phyloP scores from a whole-genome alignment of 2,329 filamentous ascomycete species.

The Sarocladium brachiariae region DNA sequence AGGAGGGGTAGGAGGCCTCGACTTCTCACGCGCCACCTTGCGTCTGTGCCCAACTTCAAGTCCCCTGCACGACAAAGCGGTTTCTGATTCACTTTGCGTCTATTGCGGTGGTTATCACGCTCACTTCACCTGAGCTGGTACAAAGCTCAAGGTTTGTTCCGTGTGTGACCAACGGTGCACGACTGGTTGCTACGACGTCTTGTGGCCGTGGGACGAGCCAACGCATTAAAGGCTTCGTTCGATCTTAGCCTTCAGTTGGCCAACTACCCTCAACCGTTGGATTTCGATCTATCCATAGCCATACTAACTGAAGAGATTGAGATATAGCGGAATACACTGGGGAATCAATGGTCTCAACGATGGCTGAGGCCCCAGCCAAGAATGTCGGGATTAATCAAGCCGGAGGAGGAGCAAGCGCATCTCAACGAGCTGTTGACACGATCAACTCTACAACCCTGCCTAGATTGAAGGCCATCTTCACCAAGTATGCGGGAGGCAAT shows the following conservation, averaged over 20 bases:
- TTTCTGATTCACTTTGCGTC: not conserved
- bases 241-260: not conserved
- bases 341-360: not conserved
- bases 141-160: not conserved
- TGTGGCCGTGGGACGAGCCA: not conserved
- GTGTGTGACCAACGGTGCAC: not conserved
- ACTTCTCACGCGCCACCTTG: not conserved
- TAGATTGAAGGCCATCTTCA: constrained; percentile 41
- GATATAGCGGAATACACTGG: not conserved
- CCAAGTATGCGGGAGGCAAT: constrained; percentile 32
- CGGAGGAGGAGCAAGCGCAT: constrained; percentile 40
- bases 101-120: too few species aligned
- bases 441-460: constrained; percentile 33
- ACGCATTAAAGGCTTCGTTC: not conserved
- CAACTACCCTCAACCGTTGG: too few species aligned
- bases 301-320: not conserved
- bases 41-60: not conserved
- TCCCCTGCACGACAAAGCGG: not conserved
- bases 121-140: not conserved
- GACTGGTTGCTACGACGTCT: not conserved
- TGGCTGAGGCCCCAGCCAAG: not conserved
- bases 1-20: constrained; percentile 3
- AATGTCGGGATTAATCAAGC: constrained; percentile 30
- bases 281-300: not conserved
- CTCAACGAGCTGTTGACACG: constrained; percentile 31